Base-by-base conservation (phyloP, 768 basidiomycete species). In the Crepidotus variabilis region DNA sequence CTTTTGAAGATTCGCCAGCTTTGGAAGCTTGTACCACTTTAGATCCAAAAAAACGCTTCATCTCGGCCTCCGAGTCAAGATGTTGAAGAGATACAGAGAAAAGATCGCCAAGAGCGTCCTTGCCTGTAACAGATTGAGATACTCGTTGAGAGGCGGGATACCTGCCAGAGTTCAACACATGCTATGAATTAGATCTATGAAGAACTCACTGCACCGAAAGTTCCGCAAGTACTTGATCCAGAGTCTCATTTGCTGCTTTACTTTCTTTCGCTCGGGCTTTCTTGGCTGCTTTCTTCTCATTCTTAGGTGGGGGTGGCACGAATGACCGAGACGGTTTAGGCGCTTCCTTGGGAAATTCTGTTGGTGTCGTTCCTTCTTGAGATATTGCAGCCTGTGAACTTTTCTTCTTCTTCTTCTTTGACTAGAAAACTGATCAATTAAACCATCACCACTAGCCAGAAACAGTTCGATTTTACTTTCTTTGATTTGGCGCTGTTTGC, bases 1-100 rank as follows among this genome's bases (percentile, higher is more conserved):
- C 64, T 55, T 71, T 67, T 0, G 68, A 53, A 2, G 77, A 68
- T 2, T 73, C 65, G 20, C 73, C 58, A 13, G 75, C 66, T 18
- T 82, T 83, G 24, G 77, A 79, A 1, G 87, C 83, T n/a, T 78
- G 76, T 8, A 98, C 82, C 56, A 97, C 94, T 64, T 87, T 90
- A 18, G 91, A 82, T 1, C 96, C 96, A 66, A 99, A 99, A 78
- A 98, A 96, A 60, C 86, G 88, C 54, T 90, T 86, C 72, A 98
- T 82, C 67, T 99, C 97, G 0, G 88, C 88, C 57, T 96, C 94
- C 10, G 86, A 78, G 60, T 98, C 94, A 14, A 99, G 83, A 62
- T 92, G 80, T 39, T 87, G 75, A 1, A 87, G 76, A 0, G 91
- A 92, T n/a, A 96, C 86, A 0, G 90, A 75, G 18, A 96, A 78